Evolutionary conservation across 2,329 filamentous ascomycete genomes (phyloP), one percentile per base, ranked within the genome.

Genomic region (Fusarium chlamydosporum): DNA sequence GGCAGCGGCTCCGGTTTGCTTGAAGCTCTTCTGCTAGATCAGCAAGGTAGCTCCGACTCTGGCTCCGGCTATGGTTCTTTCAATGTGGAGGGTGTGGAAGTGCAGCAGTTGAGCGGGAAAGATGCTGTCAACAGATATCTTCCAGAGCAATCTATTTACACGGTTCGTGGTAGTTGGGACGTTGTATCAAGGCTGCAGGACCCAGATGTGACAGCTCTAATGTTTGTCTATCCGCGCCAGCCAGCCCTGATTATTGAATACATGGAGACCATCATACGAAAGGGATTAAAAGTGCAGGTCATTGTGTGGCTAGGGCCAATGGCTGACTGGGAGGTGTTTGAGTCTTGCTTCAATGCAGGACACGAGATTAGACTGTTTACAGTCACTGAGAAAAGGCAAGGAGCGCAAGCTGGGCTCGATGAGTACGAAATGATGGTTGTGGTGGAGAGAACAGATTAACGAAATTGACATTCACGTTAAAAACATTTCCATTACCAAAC

Each of bases 191-290:
- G 75, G 16, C 67, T 78, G 6, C 58, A 35, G 8, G 73, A 75
- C 27, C 48, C 70, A 1, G 65, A 67, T 45, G 63, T 73, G 10
- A 50, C 51, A 11, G 73, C 53, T 4, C 56, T 79, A 41, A 55
- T 79, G 59, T 80, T 80, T 59, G 72, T 76, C 10, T 80, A 80
- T 31, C 78, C 78, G 13, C 77, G 78, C 3, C 75, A 77, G 27
- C 72, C 73, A 2, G 48, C 45, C 2, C 33, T 80, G 12, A 71
- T 79, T 16, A 43, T 56, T 9, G 62, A 61, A 34, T 80, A 80
- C 29, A 56, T 75, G 7, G 47, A 67, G n/a, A 35, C 15, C 13
- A 41, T 70, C 16, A 13, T 31, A 11, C 42, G 62, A 31, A 37
- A 53, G 31, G 42, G 55, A 7, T 20, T 65, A 4, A 38, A 37